Percentiles rank a stretch among this genome's conserved stretches.
Conservation (phyloP, 805 yeast genomes). For the Candida yuanshanica region DNA sequence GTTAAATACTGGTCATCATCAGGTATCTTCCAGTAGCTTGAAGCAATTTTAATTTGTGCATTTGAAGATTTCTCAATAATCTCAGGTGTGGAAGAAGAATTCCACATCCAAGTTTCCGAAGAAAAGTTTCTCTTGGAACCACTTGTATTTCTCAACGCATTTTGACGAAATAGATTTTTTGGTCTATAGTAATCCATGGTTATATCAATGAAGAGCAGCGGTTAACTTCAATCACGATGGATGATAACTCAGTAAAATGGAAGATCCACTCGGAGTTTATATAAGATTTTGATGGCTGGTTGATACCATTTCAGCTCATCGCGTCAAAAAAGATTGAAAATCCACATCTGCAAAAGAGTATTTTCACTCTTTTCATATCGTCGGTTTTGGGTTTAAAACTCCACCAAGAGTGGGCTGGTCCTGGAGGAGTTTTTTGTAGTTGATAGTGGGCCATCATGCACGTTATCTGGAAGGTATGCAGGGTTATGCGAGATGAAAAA, state of each 20-base stretch:
- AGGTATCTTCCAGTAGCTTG: constrained; percentile 25
- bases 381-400: no score
- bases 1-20: constrained; percentile 38
- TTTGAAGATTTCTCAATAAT: constrained; percentile 37
- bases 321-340: no score
- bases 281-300: not conserved
- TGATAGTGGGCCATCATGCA: no score
- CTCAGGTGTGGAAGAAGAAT: constrained; percentile 22
- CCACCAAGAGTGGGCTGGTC: no score
- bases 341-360: no score
- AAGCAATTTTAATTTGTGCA: constrained; percentile 29
- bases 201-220: no score
- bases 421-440: no score
- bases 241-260: not conserved
- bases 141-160: constrained; percentile 19
- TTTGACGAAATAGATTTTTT: constrained; percentile 21
- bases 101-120: constrained; percentile 19
- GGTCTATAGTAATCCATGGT: constrained; percentile 23
- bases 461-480: no score
- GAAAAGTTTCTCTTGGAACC: constrained; percentile 11
- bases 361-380: no score
- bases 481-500: no score
- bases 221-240: no score
- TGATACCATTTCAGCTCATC: not conserved
- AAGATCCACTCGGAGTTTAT: not conserved